phyloP scores from a whole-genome alignment of 1,139 yeast species.

The Pichia sp. region DNA sequence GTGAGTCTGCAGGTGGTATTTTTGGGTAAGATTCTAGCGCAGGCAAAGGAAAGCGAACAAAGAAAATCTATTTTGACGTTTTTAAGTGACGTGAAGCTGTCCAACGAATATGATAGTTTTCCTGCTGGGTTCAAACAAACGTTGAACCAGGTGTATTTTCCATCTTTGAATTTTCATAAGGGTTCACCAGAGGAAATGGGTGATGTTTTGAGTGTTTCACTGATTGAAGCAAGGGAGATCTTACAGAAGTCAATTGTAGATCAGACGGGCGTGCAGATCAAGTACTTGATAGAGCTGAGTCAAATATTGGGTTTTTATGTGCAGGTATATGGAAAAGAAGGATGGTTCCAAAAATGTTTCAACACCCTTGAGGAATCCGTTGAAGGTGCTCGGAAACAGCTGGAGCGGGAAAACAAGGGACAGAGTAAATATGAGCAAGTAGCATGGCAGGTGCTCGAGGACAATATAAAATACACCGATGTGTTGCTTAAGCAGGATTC shows the following conservation, averaged over 20 bases:
- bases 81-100: constrained; percentile 3
- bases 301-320: constrained; percentile 17
- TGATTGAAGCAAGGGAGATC: constrained; percentile 1
- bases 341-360: constrained; percentile 16
- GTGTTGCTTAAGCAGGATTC: not conserved
- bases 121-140: constrained; percentile 8
- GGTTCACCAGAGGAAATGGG: not conserved
- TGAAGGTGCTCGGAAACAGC: not conserved
- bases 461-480: constrained; percentile 14
- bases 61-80: not conserved
- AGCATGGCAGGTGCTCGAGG: constrained; percentile 8
- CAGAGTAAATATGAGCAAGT: constrained; percentile 2
- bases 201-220: not conserved
- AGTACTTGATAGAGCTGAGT: constrained; percentile 14
- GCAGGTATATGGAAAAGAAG: not conserved
- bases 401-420: not conserved
- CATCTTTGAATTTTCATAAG: constrained; percentile 3
- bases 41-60: not conserved
- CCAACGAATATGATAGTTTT: constrained; percentile 4
- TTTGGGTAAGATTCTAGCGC: constrained; percentile 8
- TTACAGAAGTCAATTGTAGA: constrained; percentile 2
- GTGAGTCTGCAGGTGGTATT: constrained; percentile 11
- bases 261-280: constrained; percentile 8
- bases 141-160: constrained; percentile 9
- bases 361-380: not conserved